Conservation (phyloP, 805 yeast genomes). For the Candida sonorensis region DNA sequence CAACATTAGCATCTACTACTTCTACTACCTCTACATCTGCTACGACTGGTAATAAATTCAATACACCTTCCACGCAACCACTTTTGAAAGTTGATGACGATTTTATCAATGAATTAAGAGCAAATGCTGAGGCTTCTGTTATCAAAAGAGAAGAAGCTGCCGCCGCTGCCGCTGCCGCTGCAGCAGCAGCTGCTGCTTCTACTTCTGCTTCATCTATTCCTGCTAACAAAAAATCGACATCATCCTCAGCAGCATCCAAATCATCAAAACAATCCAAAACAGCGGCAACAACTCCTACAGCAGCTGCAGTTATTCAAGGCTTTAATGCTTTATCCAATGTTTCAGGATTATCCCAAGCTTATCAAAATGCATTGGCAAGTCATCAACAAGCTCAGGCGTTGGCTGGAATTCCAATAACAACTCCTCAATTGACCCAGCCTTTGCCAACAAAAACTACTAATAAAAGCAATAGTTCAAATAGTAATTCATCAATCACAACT, state of each 20-base stretch:
- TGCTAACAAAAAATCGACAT: neutral
- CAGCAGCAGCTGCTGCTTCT: slow-evolving; percentile 3
- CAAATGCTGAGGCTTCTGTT: slow-evolving; percentile 24
- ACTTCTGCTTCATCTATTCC: neutral
- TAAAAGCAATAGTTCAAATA: no score
- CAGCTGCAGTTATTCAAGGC: slow-evolving; percentile 1
- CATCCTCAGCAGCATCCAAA: neutral
- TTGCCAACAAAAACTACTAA: no score
- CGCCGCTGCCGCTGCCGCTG: slow-evolving; percentile 20
- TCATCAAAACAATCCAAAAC: neutral
- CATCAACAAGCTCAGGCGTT: slow-evolving; percentile 5
- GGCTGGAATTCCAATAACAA: slow-evolving; percentile 1
- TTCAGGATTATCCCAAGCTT: slow-evolving; percentile 4
- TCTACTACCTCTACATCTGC: no score
- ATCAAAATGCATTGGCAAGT: slow-evolving; percentile 3
- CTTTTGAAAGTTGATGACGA: slow-evolving; percentile 18
- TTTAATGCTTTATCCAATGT: neutral
- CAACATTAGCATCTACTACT: neutral
- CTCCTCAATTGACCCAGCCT: neutral
- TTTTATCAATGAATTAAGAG: slow-evolving; percentile 22
- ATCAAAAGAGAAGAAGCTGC: slow-evolving; percentile 22
- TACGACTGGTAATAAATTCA: no score
- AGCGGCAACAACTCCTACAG: slow-evolving; percentile 1
- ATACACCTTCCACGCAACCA: no score
- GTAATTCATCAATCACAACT: slow-evolving; percentile 1